Conservation (phyloP, 2,329 filamentous ascomycete genomes). For the Colletotrichum melonis region DNA sequence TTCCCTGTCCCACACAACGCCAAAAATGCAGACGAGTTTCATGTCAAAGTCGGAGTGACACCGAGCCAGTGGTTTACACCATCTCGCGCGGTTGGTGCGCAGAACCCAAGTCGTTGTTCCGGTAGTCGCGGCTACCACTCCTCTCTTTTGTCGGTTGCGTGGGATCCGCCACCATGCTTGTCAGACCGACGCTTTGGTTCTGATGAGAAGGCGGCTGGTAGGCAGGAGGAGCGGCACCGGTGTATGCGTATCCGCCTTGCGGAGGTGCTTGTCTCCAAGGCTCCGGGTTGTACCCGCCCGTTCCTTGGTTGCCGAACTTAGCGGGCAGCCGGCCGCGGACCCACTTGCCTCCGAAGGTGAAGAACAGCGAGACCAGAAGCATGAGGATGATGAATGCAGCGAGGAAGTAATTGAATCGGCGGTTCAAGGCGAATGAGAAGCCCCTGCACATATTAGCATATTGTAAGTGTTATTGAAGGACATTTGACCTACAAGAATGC, state of each 20-base stretch:
- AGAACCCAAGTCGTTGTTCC: constrained; percentile 31
- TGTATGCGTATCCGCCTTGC: constrained; percentile 24
- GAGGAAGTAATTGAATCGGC: constrained; percentile 59
- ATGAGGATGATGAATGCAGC: constrained; percentile 56
- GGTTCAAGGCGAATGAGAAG: constrained; percentile 65
- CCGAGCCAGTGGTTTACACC: constrained; percentile 1
- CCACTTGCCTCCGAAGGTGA: constrained; percentile 45
- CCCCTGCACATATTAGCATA: constrained; percentile 53
- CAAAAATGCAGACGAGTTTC: background rate
- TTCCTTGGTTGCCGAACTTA: constrained; percentile 19
- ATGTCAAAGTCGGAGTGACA: background rate
- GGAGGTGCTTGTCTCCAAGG: constrained; percentile 32
- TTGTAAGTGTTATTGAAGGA: background rate
- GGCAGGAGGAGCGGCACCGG: constrained; percentile 17
- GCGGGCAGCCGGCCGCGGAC: constrained; percentile 32
- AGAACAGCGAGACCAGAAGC: constrained; percentile 49
- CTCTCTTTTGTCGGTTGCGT: constrained; percentile 26
- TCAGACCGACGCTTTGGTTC: constrained; percentile 29
- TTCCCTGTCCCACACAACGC: background rate
- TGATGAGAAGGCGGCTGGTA: constrained; percentile 31
- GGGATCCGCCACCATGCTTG: constrained; percentile 30
- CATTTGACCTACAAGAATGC: constrained; percentile 62
- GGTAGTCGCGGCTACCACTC: constrained; percentile 30
- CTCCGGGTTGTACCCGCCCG: constrained; percentile 34
- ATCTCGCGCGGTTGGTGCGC: constrained; percentile 34